Evolutionary conservation across 2,329 filamentous ascomycete species (phyloP).

Genomic region (Xylaria sp.): DNA sequence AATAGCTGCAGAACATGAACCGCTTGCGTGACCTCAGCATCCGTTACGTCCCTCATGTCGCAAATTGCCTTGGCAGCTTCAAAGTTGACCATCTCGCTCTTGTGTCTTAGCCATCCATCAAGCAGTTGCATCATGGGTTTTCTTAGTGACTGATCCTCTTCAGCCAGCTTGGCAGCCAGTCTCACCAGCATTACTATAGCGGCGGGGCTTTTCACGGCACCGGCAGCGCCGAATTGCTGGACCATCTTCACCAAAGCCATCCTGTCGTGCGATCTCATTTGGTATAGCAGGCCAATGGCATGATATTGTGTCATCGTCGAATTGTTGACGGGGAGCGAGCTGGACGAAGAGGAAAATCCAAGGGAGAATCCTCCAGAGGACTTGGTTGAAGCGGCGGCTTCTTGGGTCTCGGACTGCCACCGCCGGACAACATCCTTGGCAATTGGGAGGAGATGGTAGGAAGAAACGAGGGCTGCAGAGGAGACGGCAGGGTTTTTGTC

Average conservation of each 20-base stretch:
- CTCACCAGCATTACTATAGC: conserved; percentile 93
- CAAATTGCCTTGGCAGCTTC: conserved; percentile 98
- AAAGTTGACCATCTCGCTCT: conserved; percentile 99
- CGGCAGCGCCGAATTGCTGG: conserved; percentile 94
- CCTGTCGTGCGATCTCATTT: conserved; percentile 96
- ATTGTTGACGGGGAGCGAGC: conserved; percentile 82
- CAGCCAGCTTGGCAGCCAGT: conserved; percentile 90
- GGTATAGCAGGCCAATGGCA: conserved; percentile 95
- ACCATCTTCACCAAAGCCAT: conserved; percentile 99
- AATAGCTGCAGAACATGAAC: conserved; percentile 97
- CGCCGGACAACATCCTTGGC: conserved; percentile 93
- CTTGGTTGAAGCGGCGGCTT: conserved; percentile 91
- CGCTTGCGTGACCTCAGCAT: conserved; percentile 89
- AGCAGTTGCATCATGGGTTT: conserved; percentile 98
- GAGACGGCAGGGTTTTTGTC: conserved; percentile 98
- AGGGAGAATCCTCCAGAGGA: conserved; percentile 90
- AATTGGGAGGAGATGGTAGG: conserved; percentile 96
- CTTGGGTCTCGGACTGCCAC: conserved; percentile 99
- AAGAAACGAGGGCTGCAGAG: conserved; percentile 93
- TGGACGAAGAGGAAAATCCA: conserved; percentile 85
- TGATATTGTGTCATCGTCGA: conserved; percentile 99
- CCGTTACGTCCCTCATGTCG: conserved; percentile 91
- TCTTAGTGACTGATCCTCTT: conserved; percentile 88
- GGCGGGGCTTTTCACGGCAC: conserved; percentile 93
- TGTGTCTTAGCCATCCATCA: conserved; percentile 96